Base-by-base conservation (phyloP, 345 rosid species). In the Eucalyptus victrix region DNA sequence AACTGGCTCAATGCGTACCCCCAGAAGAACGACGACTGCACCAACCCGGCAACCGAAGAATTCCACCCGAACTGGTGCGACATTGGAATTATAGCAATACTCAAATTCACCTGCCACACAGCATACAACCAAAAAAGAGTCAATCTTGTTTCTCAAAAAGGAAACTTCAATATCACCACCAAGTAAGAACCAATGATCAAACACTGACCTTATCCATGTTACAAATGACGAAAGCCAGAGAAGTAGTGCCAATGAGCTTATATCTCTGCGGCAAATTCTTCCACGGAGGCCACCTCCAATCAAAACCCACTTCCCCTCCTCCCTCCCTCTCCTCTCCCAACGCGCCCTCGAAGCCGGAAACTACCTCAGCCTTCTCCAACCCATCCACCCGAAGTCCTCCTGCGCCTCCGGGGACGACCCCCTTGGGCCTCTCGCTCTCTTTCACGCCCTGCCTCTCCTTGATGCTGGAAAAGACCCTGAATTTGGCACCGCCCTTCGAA, bases 11-110 rank as follows among this genome's bases (percentile, higher is more conserved):
- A 90, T 3, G 99, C 99, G 91, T 97, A 97, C 42, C 99, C 99
- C 98, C 97, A 96, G 89, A 97, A 97, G 95, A 97, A 97, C 1
- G 99, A 97, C 5, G 99, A 97, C 92, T 97, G 98, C 87, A 97
- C 99, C 91, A 96, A 90, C 5, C 99, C 99, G 11, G 99, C 99
- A 53, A 93, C 91, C 8, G 99, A 94, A 49, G 99, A 90, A 93
- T 92, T 97, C 99, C 97, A 97, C 87, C 99, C 99, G 86, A 96
- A 97, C 91, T 95, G 98, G 86, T 97, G 98, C 62, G 99, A 97
- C 98, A 97, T 97, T 88, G 99, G 99, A 90, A 96, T 97, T 90
- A 97, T 96, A 86, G 99, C 99, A 91, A 97, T 67, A 89, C 99
- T 97, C 97, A 97, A 94, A 86, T 97, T 97, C 90, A 97, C 99